These are phyloP conservation scores for Alternaria sp. DNA, from an alignment of 2,329 filamentous ascomycete species.

Conservation along the genomic window DNA sequence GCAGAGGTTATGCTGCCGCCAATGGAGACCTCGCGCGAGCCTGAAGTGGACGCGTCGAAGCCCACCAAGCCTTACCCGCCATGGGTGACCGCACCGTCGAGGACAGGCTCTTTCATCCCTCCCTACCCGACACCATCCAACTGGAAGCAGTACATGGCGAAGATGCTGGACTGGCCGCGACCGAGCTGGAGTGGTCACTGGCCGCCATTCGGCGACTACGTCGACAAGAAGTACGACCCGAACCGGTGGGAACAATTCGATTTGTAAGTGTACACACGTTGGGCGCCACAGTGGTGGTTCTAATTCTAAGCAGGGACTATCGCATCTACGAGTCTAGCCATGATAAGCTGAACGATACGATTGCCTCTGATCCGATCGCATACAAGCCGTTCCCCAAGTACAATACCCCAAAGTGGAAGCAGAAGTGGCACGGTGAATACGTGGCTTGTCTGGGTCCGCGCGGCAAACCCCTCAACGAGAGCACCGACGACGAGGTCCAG, in stretches of 20 bases:
- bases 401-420: constrained; percentile 67
- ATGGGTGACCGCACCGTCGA: constrained; percentile 31
- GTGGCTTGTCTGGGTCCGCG: constrained; percentile 69
- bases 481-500: constrained; percentile 66
- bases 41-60: not conserved
- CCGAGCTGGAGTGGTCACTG: constrained; percentile 50
- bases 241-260: constrained; percentile 57
- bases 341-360: constrained; percentile 32
- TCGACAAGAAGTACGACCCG: constrained; percentile 53
- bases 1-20: constrained; percentile 1
- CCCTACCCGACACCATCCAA: constrained; percentile 26
- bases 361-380: constrained; percentile 54
- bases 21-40: constrained; percentile 3
- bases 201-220: constrained; percentile 54
- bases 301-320: constrained; percentile 40
- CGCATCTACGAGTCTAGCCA: constrained; percentile 48
- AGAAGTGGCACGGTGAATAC: constrained; percentile 63
- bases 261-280: constrained; percentile 27
- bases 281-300: not conserved
- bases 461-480: constrained; percentile 58
- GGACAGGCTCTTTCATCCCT: constrained; percentile 21
- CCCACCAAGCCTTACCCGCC: constrained; percentile 25
- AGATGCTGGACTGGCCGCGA: constrained; percentile 52
- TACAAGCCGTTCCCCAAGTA: constrained; percentile 78
- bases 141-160: constrained; percentile 48